Conservation (phyloP, 495 filamentous ascomycete species). For the Penicillium bialowiezense region DNA sequence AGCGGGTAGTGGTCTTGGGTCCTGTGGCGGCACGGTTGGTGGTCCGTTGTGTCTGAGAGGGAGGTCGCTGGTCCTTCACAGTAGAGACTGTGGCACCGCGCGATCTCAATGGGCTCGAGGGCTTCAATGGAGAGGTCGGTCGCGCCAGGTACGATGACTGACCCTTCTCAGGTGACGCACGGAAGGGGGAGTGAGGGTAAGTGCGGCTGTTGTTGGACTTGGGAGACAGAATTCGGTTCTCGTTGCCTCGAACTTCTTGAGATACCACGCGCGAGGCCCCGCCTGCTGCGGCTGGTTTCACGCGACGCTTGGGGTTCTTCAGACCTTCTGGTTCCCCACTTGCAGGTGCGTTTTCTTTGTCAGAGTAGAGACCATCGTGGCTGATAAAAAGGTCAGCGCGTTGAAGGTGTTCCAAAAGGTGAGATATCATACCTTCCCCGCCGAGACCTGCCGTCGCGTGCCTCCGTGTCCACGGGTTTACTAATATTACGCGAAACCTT, state of each 20-base stretch:
- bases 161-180: slow-evolving; percentile 40
- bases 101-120: slow-evolving; percentile 49
- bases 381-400: slow-evolving; percentile 35
- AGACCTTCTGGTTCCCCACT: slow-evolving; percentile 38
- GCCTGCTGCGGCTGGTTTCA: slow-evolving; percentile 33
- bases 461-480: slow-evolving; percentile 30
- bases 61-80: slow-evolving; percentile 22
- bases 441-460: slow-evolving; percentile 47
- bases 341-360: slow-evolving; percentile 73
- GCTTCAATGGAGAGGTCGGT: slow-evolving; percentile 54
- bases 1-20: slow-evolving; percentile 26
- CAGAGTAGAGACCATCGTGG: slow-evolving; percentile 60
- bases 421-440: slow-evolving; percentile 56
- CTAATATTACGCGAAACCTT: slow-evolving; percentile 30
- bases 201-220: slow-evolving; percentile 77
- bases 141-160: slow-evolving; percentile 49
- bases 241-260: slow-evolving; percentile 42
- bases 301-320: slow-evolving; percentile 61
- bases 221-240: slow-evolving; percentile 69
- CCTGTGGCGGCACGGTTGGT: slow-evolving; percentile 29
- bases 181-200: slow-evolving; percentile 57
- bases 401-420: neutral
- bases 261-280: slow-evolving; percentile 50
- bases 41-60: slow-evolving; percentile 33
- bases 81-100: slow-evolving; percentile 34